A percentile compares a stretch with the other conserved stretches of the same genome.
These are phyloP conservation scores for Rhazya stricta DNA, from an alignment of 257 asterid genomes.

Conservation along the genomic window DNA sequence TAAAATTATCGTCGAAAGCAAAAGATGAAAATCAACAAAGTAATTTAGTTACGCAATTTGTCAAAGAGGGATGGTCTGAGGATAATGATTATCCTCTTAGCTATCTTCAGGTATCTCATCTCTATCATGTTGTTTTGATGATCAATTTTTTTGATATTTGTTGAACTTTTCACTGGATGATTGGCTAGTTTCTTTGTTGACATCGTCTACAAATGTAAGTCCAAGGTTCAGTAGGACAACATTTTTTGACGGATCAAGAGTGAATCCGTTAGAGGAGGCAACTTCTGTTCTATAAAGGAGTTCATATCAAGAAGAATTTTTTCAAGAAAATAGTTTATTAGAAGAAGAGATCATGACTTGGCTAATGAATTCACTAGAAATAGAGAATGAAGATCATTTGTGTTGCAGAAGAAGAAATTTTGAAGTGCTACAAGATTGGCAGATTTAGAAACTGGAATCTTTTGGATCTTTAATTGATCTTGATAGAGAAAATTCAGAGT, in stretches of 20 bases:
- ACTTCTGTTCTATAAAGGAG: neutral
- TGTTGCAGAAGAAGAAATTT: neutral
- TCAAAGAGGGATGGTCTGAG: constrained; percentile 1
- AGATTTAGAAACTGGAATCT: neutral
- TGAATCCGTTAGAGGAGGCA: constrained; percentile 12
- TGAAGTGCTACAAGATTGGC: neutral
- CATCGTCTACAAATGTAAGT: neutral
- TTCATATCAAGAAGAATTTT: neutral
- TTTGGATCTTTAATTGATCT: constrained; percentile 13
- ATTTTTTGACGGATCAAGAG: constrained; percentile 11
- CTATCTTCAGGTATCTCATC: constrained; percentile 16
- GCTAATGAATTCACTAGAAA: neutral
- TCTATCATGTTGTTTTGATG: constrained; percentile 17
- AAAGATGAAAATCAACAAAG: neutral
- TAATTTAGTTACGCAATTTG: constrained; percentile 2
- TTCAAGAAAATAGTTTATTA: neutral
- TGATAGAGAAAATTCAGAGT: constrained; percentile 10
- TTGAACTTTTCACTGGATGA: constrained; percentile 14
- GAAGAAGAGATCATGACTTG: constrained; percentile 3
- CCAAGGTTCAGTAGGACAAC: neutral
- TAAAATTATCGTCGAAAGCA: neutral
- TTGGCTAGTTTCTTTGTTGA: constrained; percentile 13
- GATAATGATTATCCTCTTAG: constrained; percentile 13
- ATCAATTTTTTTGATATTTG: constrained; percentile 5
- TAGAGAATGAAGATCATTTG: neutral